Base-by-base conservation (phyloP, 805 yeast genomes). In the Saturnispora kantuleensis region DNA sequence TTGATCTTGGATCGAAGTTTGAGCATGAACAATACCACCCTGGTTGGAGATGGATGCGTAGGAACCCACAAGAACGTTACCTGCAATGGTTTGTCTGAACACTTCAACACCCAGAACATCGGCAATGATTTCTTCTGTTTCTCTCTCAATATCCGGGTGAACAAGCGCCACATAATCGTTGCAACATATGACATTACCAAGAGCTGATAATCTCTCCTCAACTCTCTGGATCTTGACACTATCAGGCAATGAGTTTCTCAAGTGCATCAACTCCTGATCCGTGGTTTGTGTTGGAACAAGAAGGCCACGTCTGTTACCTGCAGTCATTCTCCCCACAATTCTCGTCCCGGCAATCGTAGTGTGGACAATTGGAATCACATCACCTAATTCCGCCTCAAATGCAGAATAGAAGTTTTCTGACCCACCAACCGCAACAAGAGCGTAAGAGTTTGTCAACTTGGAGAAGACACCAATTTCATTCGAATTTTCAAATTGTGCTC, bases 21-120 rank as follows among this genome's bases (percentile, higher is more conserved):
- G 96, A 34, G 99, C 97, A 67, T 93, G 99, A 43, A 93, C 98
- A 53, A 93, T 73, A 52, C 97, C 98, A 64, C 99, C 99, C 66
- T 89, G 96, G 69, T 93, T 93, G 37, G 96, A 84, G 54, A 93
- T 73, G 18, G 96, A 69, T 67, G 97, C 90, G 69, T 93, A 93
- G 6, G 96, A 84, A 47, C 99, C 99, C 44, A 93, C 98, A 50
- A 93, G 74, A 47, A 93, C 97, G 66, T 93, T 90, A 55, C 97
- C 97, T 11, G 98, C 97, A 56, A 93, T 89, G 39, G 99, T 93
- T 68, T 93, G 98, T 71, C 97, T 83, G 76, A 93, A 93, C 38
- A 93, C 99, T 69, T 93, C 99, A 44, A 93, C 99, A 49, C 98
- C 99, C 47, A 93, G 74, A 12, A 89, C 96, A 66, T 93, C 99